Evolutionary conservation across 345 rosid species (phyloP).

Genomic region (Boechera retrofracta): DNA sequence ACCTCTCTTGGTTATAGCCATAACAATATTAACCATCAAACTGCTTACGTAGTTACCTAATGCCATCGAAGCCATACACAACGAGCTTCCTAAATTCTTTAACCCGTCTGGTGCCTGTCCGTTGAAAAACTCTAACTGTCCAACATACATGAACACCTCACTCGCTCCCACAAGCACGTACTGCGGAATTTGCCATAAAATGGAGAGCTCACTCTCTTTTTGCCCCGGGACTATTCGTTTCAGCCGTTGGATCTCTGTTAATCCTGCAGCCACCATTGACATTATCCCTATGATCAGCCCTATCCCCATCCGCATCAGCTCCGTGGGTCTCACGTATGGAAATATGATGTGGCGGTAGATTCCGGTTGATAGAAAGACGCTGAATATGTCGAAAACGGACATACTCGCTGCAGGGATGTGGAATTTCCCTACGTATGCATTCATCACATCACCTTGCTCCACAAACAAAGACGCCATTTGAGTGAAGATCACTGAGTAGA

Average conservation of each 20-base stretch:
- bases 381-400: slow-evolving; percentile 82
- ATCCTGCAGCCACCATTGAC: slow-evolving; percentile 83
- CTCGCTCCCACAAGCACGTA: slow-evolving; percentile 81
- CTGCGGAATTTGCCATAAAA: slow-evolving; percentile 92
- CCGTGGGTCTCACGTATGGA: slow-evolving; percentile 71
- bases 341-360: slow-evolving; percentile 71
- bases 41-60: slow-evolving; percentile 91
- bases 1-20: slow-evolving; percentile 63
- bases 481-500: slow-evolving; percentile 75
- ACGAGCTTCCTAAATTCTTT: slow-evolving; percentile 91
- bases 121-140: slow-evolving; percentile 88
- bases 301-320: slow-evolving; percentile 88
- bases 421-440: slow-evolving; percentile 56
- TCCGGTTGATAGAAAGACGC: slow-evolving; percentile 75
- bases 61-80: slow-evolving; percentile 95
- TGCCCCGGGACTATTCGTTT: slow-evolving; percentile 49
- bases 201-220: slow-evolving; percentile 64
- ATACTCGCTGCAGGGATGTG: slow-evolving; percentile 92
- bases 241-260: slow-evolving; percentile 69
- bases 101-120: slow-evolving; percentile 92
- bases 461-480: slow-evolving; percentile 80
- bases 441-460: slow-evolving; percentile 79
- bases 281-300: slow-evolving; percentile 79
- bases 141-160: slow-evolving; percentile 93
- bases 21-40: slow-evolving; percentile 70